phyloP scores from a whole-genome alignment of 2,329 filamentous ascomycete genomes.

The Neonectria magnoliae region DNA sequence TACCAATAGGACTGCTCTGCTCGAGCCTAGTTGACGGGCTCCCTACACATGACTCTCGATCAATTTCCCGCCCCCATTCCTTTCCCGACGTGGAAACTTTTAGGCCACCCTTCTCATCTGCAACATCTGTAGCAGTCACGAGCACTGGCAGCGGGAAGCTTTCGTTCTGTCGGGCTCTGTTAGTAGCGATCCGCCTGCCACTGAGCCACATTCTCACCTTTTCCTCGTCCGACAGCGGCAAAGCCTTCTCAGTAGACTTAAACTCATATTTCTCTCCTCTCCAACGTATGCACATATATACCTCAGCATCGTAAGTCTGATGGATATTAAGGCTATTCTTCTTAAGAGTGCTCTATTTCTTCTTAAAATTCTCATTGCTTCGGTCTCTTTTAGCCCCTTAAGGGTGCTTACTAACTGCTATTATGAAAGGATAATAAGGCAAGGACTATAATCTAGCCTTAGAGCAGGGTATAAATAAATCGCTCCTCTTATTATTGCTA shows the following conservation, averaged over 20 bases:
- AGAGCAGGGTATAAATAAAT: too few relatives aligned
- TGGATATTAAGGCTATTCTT: conserved; percentile 21
- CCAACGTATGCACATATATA: conserved; percentile 23
- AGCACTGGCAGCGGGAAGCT: conserved; percentile 4
- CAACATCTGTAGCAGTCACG: conserved; percentile 18
- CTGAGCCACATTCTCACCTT: conserved; percentile 5
- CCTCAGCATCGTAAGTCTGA: conserved; percentile 19
- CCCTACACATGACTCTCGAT: too few relatives aligned
- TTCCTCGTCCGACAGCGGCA: conserved; percentile 25
- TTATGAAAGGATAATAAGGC: background rate
- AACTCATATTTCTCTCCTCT: conserved; percentile 28
- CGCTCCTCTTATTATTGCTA: too few relatives aligned
- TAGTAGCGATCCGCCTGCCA: background rate
- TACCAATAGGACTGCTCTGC: too few relatives aligned
- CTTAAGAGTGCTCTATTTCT: conserved; percentile 19
- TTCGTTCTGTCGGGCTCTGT: conserved; percentile 6
- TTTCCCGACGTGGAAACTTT: too few relatives aligned
- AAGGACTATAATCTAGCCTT: too few relatives aligned
- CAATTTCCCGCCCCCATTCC: too few relatives aligned
- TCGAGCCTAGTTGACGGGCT: too few relatives aligned
- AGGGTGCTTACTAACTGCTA: conserved; percentile 1
- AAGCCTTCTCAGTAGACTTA: conserved; percentile 26
- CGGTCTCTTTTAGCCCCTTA: conserved; percentile 15
- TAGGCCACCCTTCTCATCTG: background rate
- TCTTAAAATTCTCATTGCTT: conserved; percentile 26